Evolutionary conservation across 345 rosid species (phyloP), one percentile per base, ranked within the genome.

Genomic region (Litchi chinensis): DNA sequence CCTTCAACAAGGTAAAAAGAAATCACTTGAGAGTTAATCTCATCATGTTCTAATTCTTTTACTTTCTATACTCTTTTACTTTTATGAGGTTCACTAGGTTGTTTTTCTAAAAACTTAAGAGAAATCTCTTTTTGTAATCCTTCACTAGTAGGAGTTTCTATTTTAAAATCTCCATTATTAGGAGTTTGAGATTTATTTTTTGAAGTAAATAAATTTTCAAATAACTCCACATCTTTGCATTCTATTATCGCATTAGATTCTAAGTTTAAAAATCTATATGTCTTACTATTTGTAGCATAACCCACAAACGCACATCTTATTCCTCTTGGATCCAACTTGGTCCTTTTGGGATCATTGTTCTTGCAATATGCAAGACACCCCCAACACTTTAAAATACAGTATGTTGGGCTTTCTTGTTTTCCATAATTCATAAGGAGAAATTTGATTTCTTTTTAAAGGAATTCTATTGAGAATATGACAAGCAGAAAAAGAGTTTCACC

Each of bases 341-440:
- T 60, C 10, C 44, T 57, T 15, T 77, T 69, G 3, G 75, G 69
- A 70, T 77, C 26, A 21, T 1, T 39, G 1, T 3, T 26, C 46
- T 44, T 77, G 8, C 4, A 68, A 39, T 11, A 69, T 5, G 80
- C 46, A 10, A 56, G 9, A 69, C 68, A 77, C 75, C 0, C 75
- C 73, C 68, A 68, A 68, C 59, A 80, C 50, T 69, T 60, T 68
- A 16, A 75, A 26, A 81, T 76, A 76, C 1, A 10, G 5, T 4
- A 76, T 10, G 13, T 24, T 50, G 6, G 48, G 73, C 8, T 37
- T 71, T 43, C 71, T 48, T 28, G 74, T 73, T 70, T 71, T 77
- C 74, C 74, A 76, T 22, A 71, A 9, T 62, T 81, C 69, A 65
- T 77, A 81, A 8, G 63, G 52, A 10, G 79, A 44, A 4, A 71